Evolutionary conservation across 805 yeast species (phyloP), one percentile per base, ranked within the genome.

Genomic region (Metschnikowia peoriensis): DNA sequence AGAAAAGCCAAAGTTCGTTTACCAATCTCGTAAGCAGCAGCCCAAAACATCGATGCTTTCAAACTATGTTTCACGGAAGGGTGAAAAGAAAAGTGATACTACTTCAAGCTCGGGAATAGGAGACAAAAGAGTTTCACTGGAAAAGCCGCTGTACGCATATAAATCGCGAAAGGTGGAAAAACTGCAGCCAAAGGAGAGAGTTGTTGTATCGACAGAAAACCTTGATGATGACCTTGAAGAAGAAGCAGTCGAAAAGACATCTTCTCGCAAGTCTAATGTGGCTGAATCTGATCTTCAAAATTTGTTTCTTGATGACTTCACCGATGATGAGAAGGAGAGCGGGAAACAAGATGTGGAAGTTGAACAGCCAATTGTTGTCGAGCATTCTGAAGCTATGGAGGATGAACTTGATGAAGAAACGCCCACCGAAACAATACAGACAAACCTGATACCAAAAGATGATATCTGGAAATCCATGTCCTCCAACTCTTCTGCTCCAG

Each of bases 161-260:
- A 72, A 72, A 51, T 72, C 76, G 5, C 60, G 78, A 15, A 74
- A 73, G 52, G 35, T 55, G 14, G 72, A 70, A 39, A 59, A 53
- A 29, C 60, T 58, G 41, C 61, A 60, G 43, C 72, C 72, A 11
- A 65, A 58, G 41, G 78, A 75, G 47, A 62, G 75, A 27, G 76
- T 73, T 28, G 67, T 73, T 5, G 62, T 69, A n/a, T 66, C 75
- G 53, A 58, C n/a, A 16, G 44, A 35, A 8, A 54, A 52, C 16
- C 44, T n/a, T 5, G 58, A 46, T 4, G 54, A 51, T 6, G 35
- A 32, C 35, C 10, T 32, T 32, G 35, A 9, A 32, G 35, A 32
- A 12, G 35, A 32, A 32, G 35, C 35, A 9, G 35, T 32, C 10
- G 49, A 41, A 28, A 29, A 5, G 7, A 41, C 42, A 39, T 16